Evolutionary conservation across 129 eudicot genomes (phyloP), one percentile per base, ranked within the genome.

Genomic region (Ambrosia trifida): DNA sequence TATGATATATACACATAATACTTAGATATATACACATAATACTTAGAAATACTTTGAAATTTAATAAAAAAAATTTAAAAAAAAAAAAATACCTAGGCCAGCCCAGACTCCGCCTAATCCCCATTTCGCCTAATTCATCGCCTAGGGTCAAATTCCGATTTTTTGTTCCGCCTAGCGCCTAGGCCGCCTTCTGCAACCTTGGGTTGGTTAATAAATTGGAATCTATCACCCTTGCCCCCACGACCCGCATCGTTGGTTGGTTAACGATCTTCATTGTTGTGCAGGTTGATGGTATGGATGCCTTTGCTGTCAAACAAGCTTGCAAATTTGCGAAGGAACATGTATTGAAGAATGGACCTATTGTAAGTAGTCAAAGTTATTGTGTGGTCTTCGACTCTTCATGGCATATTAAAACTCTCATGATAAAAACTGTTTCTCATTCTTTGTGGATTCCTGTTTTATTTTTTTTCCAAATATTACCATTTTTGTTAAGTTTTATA

Each of bases 231-330:
- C n/a, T n/a, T n/a, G n/a, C n/a, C n/a, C n/a, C n/a, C n/a, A n/a
- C n/a, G n/a, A n/a, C n/a, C n/a, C n/a, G n/a, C n/a, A n/a, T n/a
- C n/a, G n/a, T n/a, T n/a, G n/a, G n/a, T n/a, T n/a, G n/a, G n/a
- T n/a, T 57, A 0, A 58, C 30, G 64, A 58, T 58, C 41, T 30
- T 61, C 11, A 38, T 60, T 60, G 3, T 17, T 76, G 2, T 62
- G 72, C 83, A 95, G 97, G 99, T 95, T 45, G 99, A 95, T 88
- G 99, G 99, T 66, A 95, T 95, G 99, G 99, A 95, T 88, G 99
- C 81, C 46, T 76, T 95, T 69, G 99, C 97, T 24, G 99, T 95
- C 68, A 95, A 95, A 79, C 96, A 95, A 83, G 99, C 99, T 74
- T 90, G 97, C 85, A 88, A 76, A 69, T 95, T 90, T 84, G 99